Evolutionary conservation across 345 rosid species (phyloP), one percentile per base, ranked within the genome.

Genomic region (Arabis alpina): DNA sequence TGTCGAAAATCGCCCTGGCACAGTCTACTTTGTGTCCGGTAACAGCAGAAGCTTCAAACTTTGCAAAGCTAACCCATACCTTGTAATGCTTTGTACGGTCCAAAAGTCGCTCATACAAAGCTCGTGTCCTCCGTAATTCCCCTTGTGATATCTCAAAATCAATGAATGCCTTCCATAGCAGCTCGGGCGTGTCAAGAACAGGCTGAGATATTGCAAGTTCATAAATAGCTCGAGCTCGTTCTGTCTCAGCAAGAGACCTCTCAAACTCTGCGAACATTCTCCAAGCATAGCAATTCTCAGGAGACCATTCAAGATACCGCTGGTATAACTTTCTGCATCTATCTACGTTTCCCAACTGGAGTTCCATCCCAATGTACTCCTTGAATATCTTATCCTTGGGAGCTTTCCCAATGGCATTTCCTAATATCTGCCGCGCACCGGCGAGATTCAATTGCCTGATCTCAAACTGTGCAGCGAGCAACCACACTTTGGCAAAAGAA

Each of bases 241-340:
- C 88, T 2, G 73, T 88, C 76, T 90, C 93, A 59, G 59, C 45
- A 53, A 90, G 78, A 8, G 90, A 85, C 70, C 76, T 79, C 77
- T 90, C 97, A 19, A 86, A 73, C 56, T 85, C 94, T 0, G 92
- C 87, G 63, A 68, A 86, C 66, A 85, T 88, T 48, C 79, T 88
- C 94, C 94, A 87, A 12, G 95, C 92, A 74, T 87, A 87, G 76
- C 92, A 79, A 64, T 82, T 88, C 61, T 88, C 88, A 3, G 90
- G 92, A 1, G 92, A 73, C 92, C 94, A 81, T 76, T 86, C 87
- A 72, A 86, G 79, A 79, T 87, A 91, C 65, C 80, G 86, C 77
- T 88, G 83, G 16, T 91, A 87, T 10, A 91, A 70, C 51, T 76
- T 84, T 55, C 92, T 7, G 14, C 60, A 54, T 8, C 60, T 54